Percentiles rank a stretch among this genome's conserved stretches.
Evolutionary conservation across 1,284 basidiomycete species (phyloP).

Genomic region (Gomphus bonarii): DNA sequence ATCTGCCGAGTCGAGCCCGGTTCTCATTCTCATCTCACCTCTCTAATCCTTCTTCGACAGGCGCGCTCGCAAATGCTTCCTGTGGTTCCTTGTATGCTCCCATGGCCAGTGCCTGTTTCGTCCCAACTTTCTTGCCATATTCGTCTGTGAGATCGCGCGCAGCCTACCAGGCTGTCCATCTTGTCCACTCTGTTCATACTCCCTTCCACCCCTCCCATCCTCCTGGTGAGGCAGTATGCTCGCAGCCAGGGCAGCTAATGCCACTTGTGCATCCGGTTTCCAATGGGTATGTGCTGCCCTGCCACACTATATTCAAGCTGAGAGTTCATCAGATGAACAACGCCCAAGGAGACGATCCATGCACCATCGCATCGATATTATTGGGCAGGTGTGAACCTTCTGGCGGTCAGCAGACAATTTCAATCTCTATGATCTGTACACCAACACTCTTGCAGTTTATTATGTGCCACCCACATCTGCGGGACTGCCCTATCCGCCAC

Average conservation of each 20-base stretch:
- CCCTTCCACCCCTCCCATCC: neutral
- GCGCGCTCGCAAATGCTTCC: neutral
- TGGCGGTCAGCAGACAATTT: neutral
- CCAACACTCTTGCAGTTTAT: neutral
- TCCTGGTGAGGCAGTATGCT: conserved; percentile 1
- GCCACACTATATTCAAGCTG: neutral
- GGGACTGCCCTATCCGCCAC: neutral
- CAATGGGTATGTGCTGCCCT: neutral
- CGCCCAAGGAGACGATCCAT: conserved; percentile 2
- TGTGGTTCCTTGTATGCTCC: no score
- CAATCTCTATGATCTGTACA: neutral
- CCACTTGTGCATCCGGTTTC: neutral
- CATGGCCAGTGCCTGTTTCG: neutral
- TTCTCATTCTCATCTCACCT: neutral
- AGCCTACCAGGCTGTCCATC: neutral
- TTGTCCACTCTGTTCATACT: neutral
- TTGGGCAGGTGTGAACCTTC: neutral
- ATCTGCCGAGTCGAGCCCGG: neutral
- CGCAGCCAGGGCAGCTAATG: neutral
- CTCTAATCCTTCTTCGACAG: neutral
- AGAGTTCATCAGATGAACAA: neutral
- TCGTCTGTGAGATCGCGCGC: neutral
- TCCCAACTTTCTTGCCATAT: neutral
- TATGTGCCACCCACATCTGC: neutral
- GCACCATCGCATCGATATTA: neutral